A percentile compares a stretch with the other conserved stretches of the same genome.
These are phyloP conservation scores for Cenchrus fungigraminus DNA, from an alignment of 176 grass and related monocot species.

Conservation along the genomic window DNA sequence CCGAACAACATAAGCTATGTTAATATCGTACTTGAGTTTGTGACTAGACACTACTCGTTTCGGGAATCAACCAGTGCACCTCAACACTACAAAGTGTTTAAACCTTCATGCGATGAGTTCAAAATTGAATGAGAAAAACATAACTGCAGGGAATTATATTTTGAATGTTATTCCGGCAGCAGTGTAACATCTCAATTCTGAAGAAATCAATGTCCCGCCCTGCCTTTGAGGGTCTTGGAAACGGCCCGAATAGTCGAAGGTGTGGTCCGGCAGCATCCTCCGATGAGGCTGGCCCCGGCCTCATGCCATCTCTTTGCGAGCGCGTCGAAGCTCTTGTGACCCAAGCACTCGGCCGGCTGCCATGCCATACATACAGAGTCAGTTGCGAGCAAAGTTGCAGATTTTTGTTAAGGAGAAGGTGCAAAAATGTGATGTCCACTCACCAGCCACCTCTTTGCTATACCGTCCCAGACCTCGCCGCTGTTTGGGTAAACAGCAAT, in stretches of 20 bases:
- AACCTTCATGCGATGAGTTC: background rate
- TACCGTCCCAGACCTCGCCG: slow-evolving; percentile 81
- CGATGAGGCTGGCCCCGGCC: slow-evolving; percentile 67
- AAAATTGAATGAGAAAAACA: background rate
- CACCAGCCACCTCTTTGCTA: slow-evolving; percentile 82
- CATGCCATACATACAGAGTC: slow-evolving; percentile 17
- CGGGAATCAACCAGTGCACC: background rate
- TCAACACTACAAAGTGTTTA: background rate
- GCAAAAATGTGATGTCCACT: slow-evolving; percentile 28
- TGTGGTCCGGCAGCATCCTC: slow-evolving; percentile 81
- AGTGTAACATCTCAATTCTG: background rate
- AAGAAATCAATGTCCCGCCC: slow-evolving; percentile 5
- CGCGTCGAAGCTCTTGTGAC: slow-evolving; percentile 61
- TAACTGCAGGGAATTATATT: background rate
- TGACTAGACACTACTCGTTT: background rate
- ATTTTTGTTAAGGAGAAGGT: background rate
- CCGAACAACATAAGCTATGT: background rate
- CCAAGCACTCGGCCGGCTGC: slow-evolving; percentile 60
- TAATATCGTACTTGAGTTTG: background rate
- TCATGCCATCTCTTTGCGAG: slow-evolving; percentile 64
- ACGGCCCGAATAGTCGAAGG: slow-evolving; percentile 68
- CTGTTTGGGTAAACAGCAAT: slow-evolving; percentile 88
- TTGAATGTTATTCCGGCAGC: slow-evolving; percentile 8
- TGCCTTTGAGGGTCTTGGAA: slow-evolving; percentile 60
- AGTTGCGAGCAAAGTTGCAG: background rate